phyloP scores from a whole-genome alignment of 192 early-diverging fungal genomes.

The Podochytrium sp. region DNA sequence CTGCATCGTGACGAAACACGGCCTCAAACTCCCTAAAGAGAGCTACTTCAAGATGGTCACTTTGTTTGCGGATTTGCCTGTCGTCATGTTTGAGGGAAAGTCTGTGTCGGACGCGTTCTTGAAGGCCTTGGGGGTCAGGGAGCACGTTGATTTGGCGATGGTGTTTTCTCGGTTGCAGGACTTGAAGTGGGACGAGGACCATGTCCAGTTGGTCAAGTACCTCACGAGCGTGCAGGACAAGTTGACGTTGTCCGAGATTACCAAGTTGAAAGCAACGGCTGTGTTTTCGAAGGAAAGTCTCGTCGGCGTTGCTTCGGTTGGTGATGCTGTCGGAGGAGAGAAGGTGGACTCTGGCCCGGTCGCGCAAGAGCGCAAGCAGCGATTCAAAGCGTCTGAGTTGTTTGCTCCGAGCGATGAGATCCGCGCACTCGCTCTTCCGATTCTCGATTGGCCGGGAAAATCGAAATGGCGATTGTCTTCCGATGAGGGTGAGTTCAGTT shows the following conservation, averaged over 20 bases:
- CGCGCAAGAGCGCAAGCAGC: conserved; percentile 17
- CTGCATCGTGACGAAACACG: conserved; percentile 75
- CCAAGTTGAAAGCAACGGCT: conserved; percentile 60
- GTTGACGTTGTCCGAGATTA: conserved; percentile 63
- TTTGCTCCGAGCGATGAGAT: conserved; percentile 68
- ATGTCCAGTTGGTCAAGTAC: conserved; percentile 81
- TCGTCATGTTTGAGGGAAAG: conserved; percentile 61
- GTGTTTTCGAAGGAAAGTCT: conserved; percentile 66
- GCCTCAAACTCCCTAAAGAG: conserved; percentile 68
- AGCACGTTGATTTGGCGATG: conserved; percentile 83
- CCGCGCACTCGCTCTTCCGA: conserved; percentile 62
- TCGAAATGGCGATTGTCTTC: conserved; percentile 44
- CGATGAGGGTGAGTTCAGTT: conserved; percentile 42
- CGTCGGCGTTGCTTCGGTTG: background rate
- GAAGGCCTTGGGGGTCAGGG: conserved; percentile 75
- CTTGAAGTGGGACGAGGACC: conserved; percentile 74
- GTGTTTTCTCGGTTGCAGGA: conserved; percentile 80
- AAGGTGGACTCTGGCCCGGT: background rate
- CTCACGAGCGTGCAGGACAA: conserved; percentile 71
- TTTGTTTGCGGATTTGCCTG: conserved; percentile 83
- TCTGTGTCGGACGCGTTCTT: conserved; percentile 61
- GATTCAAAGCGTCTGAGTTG: conserved; percentile 67
- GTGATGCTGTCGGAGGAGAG: background rate
- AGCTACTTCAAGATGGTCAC: conserved; percentile 80
- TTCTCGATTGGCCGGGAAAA: conserved; percentile 69